Evolutionary conservation across 176 grass and related monocot genomes (phyloP).

Genomic region (Phoenix roebelenii): DNA sequence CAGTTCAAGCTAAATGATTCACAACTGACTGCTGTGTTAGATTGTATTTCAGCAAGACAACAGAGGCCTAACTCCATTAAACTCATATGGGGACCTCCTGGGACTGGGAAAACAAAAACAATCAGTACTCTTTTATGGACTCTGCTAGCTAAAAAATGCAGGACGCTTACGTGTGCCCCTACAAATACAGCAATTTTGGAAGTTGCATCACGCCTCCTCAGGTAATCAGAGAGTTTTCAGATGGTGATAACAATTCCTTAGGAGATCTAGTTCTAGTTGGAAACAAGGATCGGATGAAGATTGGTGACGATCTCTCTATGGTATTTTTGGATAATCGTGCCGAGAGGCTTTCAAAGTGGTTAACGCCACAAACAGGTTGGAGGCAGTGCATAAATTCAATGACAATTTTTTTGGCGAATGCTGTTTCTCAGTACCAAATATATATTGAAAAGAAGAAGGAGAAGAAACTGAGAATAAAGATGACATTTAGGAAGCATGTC

Average conservation of each 20-base stretch:
- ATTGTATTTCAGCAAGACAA: slow-evolving; percentile 37
- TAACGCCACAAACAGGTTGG: slow-evolving; percentile 34
- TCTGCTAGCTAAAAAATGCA: slow-evolving; percentile 45
- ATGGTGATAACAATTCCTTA: slow-evolving; percentile 22
- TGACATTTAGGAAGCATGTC: slow-evolving; percentile 11
- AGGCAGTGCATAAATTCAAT: slow-evolving; percentile 41
- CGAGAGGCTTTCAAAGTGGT: slow-evolving; percentile 32
- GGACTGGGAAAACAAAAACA: slow-evolving; percentile 82
- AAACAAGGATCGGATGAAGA: slow-evolving; percentile 60
- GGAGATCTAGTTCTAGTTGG: slow-evolving; percentile 76
- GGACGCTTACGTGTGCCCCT: slow-evolving; percentile 65
- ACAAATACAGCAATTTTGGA: slow-evolving; percentile 81
- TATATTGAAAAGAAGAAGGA: slow-evolving; percentile 21
- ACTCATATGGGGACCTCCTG: slow-evolving; percentile 75
- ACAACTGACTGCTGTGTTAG: slow-evolving; percentile 44
- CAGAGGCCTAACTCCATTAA: slow-evolving; percentile 40
- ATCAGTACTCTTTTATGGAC: slow-evolving; percentile 48
- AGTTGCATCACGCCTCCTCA: slow-evolving; percentile 56
- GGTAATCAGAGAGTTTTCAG: slow-evolving; percentile 26
- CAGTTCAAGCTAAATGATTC: slow-evolving; percentile 53
- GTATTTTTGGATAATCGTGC: slow-evolving; percentile 65
- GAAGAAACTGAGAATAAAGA: slow-evolving; percentile 24
- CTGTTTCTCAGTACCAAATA: slow-evolving; percentile 34
- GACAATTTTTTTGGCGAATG: slow-evolving; percentile 33
- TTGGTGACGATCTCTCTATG: slow-evolving; percentile 35